phyloP scores from a whole-genome alignment of 306 rosid genomes.

The Delonix regia region DNA sequence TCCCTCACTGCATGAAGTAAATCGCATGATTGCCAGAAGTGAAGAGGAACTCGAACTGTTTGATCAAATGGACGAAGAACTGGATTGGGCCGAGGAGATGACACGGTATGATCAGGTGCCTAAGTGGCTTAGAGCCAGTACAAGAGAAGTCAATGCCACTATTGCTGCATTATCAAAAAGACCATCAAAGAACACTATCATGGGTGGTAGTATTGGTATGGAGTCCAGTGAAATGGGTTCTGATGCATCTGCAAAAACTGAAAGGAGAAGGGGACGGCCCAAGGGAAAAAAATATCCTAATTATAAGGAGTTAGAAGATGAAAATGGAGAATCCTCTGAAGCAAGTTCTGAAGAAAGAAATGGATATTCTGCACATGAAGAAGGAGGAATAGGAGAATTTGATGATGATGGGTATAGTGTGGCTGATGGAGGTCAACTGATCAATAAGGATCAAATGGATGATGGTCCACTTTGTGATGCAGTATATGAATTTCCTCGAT shows the following conservation, averaged over 20 bases:
- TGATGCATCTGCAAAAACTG: slow-evolving; percentile 65
- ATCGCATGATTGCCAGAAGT: slow-evolving; percentile 98
- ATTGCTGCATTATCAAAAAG: slow-evolving; percentile 77
- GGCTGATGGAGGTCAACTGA: slow-evolving; percentile 60
- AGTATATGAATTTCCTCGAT: slow-evolving; percentile 60
- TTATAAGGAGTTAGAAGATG: slow-evolving; percentile 94
- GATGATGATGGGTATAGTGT: slow-evolving; percentile 86
- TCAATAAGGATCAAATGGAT: slow-evolving; percentile 58
- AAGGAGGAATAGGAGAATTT: slow-evolving; percentile 80
- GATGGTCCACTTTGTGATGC: slow-evolving; percentile 60
- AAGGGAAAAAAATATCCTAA: slow-evolving; percentile 68
- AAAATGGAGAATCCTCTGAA: slow-evolving; percentile 78
- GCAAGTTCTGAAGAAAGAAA: slow-evolving; percentile 88
- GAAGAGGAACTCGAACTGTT: slow-evolving; percentile 84
- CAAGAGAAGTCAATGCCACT: slow-evolving; percentile 78
- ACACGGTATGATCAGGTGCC: slow-evolving; percentile 84
- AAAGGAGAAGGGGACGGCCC: slow-evolving; percentile 86
- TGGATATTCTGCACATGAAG: slow-evolving; percentile 79
- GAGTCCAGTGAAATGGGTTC: slow-evolving; percentile 77
- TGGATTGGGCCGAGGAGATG: slow-evolving; percentile 93
- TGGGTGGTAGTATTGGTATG: slow-evolving; percentile 58
- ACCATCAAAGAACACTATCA: slow-evolving; percentile 65
- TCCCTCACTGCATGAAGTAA: slow-evolving; percentile 92
- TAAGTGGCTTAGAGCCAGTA: slow-evolving; percentile 82
- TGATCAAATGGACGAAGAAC: slow-evolving; percentile 98